Percentiles rank a stretch among this genome's conserved stretches.
phyloP scores from a whole-genome alignment of 2,329 filamentous ascomycete species.

The Pseudogymnoascus destructans region DNA sequence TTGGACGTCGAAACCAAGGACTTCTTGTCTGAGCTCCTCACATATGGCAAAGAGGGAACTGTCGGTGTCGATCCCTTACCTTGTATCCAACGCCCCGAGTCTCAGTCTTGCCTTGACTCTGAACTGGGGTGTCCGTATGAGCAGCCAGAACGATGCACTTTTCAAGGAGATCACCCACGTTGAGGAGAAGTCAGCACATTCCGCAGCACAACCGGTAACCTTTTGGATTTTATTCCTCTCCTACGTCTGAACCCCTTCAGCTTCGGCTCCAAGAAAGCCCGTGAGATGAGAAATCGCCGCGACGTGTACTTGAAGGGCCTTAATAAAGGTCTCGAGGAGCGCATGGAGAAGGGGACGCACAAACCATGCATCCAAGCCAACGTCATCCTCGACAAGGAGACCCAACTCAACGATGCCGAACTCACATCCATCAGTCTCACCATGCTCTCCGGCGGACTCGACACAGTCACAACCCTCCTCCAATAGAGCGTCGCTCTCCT shows the following conservation, averaged over 20 bases:
- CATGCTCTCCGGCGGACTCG: constrained; percentile 54
- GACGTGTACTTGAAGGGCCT: constrained; percentile 46
- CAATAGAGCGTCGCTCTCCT: constrained; percentile 52
- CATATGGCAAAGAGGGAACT: constrained; percentile 41
- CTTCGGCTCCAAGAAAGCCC: constrained; percentile 42
- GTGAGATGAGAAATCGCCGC: constrained; percentile 45
- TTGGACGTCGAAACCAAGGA: constrained; percentile 49
- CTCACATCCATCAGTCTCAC: constrained; percentile 53
- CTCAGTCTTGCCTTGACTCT: constrained; percentile 50
- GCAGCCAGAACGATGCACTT: constrained; percentile 43
- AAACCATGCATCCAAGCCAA: constrained; percentile 56
- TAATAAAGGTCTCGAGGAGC: constrained; percentile 44
- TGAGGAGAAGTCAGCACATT: constrained; percentile 46
- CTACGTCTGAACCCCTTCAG: constrained; percentile 48
- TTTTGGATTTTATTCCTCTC: constrained; percentile 48
- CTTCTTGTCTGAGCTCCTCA: constrained; percentile 47
- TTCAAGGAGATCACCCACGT: constrained; percentile 51
- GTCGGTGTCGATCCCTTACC: constrained; percentile 50
- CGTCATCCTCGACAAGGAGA: constrained; percentile 49
- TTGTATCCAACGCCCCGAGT: constrained; percentile 50
- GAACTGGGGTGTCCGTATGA: constrained; percentile 53
- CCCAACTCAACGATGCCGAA: constrained; percentile 48
- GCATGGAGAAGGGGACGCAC: constrained; percentile 46
- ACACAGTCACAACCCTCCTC: constrained; percentile 52
- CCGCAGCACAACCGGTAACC: constrained; percentile 45